phyloP scores from a whole-genome alignment of 2,329 filamentous ascomycete genomes.

The Fusarium buxicola region DNA sequence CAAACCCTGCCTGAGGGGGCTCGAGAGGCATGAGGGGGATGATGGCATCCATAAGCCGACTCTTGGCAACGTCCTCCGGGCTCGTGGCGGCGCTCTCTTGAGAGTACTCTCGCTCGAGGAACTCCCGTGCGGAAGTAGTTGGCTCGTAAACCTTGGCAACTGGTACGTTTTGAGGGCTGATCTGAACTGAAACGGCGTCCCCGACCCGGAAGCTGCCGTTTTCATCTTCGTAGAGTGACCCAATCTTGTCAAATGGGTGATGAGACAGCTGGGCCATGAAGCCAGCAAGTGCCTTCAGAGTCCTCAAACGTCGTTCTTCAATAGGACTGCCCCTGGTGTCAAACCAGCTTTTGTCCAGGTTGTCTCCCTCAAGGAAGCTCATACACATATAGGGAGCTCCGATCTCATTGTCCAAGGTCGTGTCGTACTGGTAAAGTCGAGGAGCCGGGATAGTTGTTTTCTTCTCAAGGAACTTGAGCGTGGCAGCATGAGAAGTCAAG shows the following conservation, averaged over 20 bases:
- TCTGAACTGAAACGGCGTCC: background rate
- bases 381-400: conserved; percentile 14
- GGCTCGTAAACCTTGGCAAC: background rate
- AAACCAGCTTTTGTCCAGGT: conserved; percentile 3
- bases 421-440: conserved; percentile 1
- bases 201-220: background rate
- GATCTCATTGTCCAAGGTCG: conserved; percentile 7
- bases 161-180: background rate
- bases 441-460: conserved; percentile 5
- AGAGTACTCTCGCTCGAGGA: background rate
- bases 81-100: background rate
- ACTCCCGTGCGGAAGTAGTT: background rate
- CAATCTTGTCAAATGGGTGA: background rate
- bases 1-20: background rate
- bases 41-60: background rate
- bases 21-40: background rate
- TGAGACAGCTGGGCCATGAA: conserved; percentile 5
- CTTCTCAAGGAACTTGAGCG: conserved; percentile 4
- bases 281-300: background rate
- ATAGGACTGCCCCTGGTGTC: background rate
- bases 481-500: conserved; percentile 11
- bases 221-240: background rate
- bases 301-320: background rate
- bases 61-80: background rate
- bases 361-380: conserved; percentile 1